Conservation (phyloP, 352 stramenopile genomes). For the Globisporangium cylindrosporum region DNA sequence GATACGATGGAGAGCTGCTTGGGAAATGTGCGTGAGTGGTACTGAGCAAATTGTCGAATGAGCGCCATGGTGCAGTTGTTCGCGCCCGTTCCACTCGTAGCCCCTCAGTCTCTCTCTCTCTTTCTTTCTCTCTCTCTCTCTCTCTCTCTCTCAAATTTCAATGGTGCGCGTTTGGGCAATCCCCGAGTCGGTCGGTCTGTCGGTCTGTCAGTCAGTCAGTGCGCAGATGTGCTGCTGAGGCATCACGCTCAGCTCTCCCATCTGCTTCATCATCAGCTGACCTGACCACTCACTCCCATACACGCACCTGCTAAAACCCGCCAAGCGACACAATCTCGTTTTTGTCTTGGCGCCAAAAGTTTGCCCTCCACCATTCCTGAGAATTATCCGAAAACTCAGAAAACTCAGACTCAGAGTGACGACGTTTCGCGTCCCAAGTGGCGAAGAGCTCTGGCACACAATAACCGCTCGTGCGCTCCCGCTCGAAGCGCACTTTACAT, state of each 20-base stretch:
- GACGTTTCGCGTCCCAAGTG: slow-evolving; percentile 6
- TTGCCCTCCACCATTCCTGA: not conserved
- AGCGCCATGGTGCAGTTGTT: not conserved
- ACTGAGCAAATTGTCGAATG: slow-evolving; percentile 1
- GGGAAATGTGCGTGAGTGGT: not conserved
- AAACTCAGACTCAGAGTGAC: not conserved
- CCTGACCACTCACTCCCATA: not conserved
- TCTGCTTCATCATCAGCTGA: not conserved
- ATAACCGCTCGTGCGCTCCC: not conserved
- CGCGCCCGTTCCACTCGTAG: not conserved
- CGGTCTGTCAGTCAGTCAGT: not conserved
- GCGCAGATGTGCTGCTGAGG: too few species aligned
- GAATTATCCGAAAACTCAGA: too few species aligned
- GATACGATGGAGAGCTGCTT: not conserved
- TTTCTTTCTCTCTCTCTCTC: too few species aligned
- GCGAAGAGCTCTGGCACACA: not conserved
- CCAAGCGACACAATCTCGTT: not conserved
- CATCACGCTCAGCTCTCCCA: not conserved
- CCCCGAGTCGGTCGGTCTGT: not conserved
- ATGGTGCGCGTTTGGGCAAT: not conserved
- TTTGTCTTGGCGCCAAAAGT: slow-evolving; percentile 1
- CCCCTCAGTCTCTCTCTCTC: not conserved
- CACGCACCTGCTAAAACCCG: not conserved
- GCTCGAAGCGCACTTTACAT: not conserved
- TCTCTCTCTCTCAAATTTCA: not conserved